Evolutionary conservation across 495 filamentous ascomycete genomes (phyloP), one percentile per base, ranked within the genome.

Genomic region (Paragyromitra xinjiangensis): DNA sequence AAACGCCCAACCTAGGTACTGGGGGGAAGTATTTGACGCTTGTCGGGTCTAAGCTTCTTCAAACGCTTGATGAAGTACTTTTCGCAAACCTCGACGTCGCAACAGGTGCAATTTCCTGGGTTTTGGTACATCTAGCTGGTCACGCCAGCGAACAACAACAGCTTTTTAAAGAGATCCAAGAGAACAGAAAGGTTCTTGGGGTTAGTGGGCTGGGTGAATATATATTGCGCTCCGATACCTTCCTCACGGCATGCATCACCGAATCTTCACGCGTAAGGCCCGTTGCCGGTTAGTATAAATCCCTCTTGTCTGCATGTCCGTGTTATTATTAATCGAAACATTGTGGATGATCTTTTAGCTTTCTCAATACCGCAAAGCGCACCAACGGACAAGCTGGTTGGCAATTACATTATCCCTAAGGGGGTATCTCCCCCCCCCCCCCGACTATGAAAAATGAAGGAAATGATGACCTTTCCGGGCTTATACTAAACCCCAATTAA

Each of bases 11-110:
- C 37, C 19, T 1, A 4, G 9, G n/a, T 62, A 19, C n/a, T 6
- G 6, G 34, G 58, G 14, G 40, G 37, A 62, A 24, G 29, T 62
- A 6, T 39, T 16, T 62, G 34, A 62, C 22, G n/a, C n/a, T 7
- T 34, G 19, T 40, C 29, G 58, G 29, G 58, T 40, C 40, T 26
- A n/a, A 62, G 58, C 29, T 62, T 62, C 58, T 62, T 40, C 58
- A 62, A 62, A 62, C 37, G 19, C 58, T 62, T 40, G 58, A 62
- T 34, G 58, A 62, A 34, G 14, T n/a, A 16, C 58, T 62, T 62
- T 62, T 62, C 40, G 29, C 58, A 40, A 62, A 62, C 9, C 58
- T 42, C 37, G 58, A 62, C 42, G 58, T 62, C 3, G 40, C 34
- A 62, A 42, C 58, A 5, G 58, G 58, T 42, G 58, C 58, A 24